Base-by-base conservation (phyloP, 139 green algal species). In the Parachlorella kessleri region DNA sequence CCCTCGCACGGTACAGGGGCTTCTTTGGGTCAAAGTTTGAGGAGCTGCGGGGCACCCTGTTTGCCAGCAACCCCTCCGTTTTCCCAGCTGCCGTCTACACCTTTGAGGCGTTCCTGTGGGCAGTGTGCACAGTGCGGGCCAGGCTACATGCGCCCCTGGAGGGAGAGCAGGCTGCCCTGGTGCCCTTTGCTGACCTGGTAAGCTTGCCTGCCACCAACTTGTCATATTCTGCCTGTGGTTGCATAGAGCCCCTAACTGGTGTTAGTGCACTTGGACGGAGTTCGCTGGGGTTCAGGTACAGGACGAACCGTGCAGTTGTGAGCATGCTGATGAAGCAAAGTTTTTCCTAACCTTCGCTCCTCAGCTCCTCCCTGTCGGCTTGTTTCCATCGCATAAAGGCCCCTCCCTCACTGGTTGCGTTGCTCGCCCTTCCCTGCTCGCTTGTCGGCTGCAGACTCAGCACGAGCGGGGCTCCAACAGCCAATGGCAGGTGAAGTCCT, bases 141-240 rank as follows among this genome's bases (percentile, higher is more conserved):
- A 83, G 91, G 10, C 54, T 84, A 8, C 92, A 95, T 74, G 32
- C 91, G 5, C 94, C 95, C 0, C 81, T 98, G 48, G 89, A 93
- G 21, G 89, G 84, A 23, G 83, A 82, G 1, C 72, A 85, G 38
- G 72, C 95, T 4, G 91, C 92, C 3, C 87, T 98, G 39, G 93
- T 96, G 54, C 95, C 95, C 0, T 35, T 96, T 18, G 90, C 88
- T 33, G 94, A 97, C 80, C 55, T 91, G 83, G 92, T 95, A 1
- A 59, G 14, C 48, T 59, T 18, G 48, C 48, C 48, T 18, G 14
- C 48, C 48, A 59, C 48, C 48, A n/a, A n/a, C n/a, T n/a, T n/a
- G n/a, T n/a, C n/a, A n/a, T n/a, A n/a, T n/a, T n/a, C n/a, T n/a
- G n/a, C n/a, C n/a, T n/a, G n/a, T n/a, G n/a, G n/a, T n/a, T n/a